Evolutionary conservation across 768 basidiomycete species (phyloP), one percentile per base, ranked within the genome.

Genomic region (Russula abietina): DNA sequence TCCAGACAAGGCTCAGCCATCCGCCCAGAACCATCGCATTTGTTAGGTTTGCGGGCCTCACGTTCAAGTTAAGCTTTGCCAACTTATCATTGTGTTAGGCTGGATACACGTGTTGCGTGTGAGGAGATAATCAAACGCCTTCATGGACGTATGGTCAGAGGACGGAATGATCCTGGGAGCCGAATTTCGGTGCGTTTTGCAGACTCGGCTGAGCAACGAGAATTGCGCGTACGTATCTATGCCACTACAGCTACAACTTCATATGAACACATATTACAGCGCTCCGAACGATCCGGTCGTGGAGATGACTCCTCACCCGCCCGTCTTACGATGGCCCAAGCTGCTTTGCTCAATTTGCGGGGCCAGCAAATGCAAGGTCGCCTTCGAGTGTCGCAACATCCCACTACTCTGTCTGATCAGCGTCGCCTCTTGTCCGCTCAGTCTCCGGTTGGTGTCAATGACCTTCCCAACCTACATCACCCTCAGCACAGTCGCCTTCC

Each of bases 11-110:
- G 65, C 72, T 91, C 26, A 89, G 87, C 64, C 82, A 83, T 60
- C 89, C 89, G 1, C 87, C 88, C 22, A 77, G 88, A 61, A 88
- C 90, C 65, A 91, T 91, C 59, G 89, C 88, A 0, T 91, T 91
- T 68, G 88, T 91, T 46, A 80, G 90, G 89, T 88, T 66, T 24
- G 81, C 71, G 16, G 26, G 62, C 10, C 36, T 19, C 4, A 56
- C 59, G 10, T 43, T 22, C 50, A n/a, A 14, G 17, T 8, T 24
- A 32, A 22, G n/a, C 10, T 14, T 55, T 58, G 56, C 17, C 24
- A 55, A 56, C 59, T 39, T 58, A 26, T 57, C 65, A 28, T 28
- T 22, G 4, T 11, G 43, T 10, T 68, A 91, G 90, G 52, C 76
- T 92, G 28, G 89, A 91, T 67, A 84, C 81, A 19, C 85, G 89